Base-by-base conservation (phyloP, 2,329 filamentous ascomycete species). In the Clonostachys byssicola region DNA sequence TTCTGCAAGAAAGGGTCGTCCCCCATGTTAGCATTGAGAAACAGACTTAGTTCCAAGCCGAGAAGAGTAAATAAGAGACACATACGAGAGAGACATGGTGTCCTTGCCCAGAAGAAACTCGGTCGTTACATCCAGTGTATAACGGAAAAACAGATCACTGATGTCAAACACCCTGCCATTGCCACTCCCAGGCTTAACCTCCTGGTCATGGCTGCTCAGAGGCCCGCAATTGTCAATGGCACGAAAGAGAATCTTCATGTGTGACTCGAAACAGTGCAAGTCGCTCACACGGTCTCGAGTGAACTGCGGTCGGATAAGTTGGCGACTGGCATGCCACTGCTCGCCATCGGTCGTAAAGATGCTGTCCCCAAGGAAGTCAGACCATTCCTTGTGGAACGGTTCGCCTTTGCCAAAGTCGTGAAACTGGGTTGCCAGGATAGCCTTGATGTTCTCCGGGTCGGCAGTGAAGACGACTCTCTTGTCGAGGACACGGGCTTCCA, bases 361-460 rank as follows among this genome's bases (percentile, higher is more conserved):
- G 67, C 81, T 62, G 56, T 89, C 78, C 20, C 87, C 88, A 17
- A 95, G 71, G 52, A 89, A 95, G 13, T 83, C 80, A 48, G 80
- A 75, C 86, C 87, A 95, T 45, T 91, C 85, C 9, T 66, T 56
- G 56, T 92, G 85, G 68, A 95, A 95, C 18, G 73, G 66, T 51
- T 82, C 68, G 7, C 91, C 90, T 62, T 96, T 91, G 56, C 91
- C 92, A 60, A 85, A 96, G 60, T 95, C 88, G 39, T 55, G 47
- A 60, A 96, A 96, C 60, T 96, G 89, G 2, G 86, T 87, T 0
- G 91, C 88, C n/a, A 96, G 74, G 18, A 96, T 77, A 6, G 92
- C 89, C 65, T 96, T 95, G 71, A 95, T 87, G 61, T 96, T 96
- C 59, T 95, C 89, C 1, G 88, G 87, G 55, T 96, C 90, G 6